phyloP scores from a whole-genome alignment of 352 stramenopile species.

The Phytopythium delawarense region DNA sequence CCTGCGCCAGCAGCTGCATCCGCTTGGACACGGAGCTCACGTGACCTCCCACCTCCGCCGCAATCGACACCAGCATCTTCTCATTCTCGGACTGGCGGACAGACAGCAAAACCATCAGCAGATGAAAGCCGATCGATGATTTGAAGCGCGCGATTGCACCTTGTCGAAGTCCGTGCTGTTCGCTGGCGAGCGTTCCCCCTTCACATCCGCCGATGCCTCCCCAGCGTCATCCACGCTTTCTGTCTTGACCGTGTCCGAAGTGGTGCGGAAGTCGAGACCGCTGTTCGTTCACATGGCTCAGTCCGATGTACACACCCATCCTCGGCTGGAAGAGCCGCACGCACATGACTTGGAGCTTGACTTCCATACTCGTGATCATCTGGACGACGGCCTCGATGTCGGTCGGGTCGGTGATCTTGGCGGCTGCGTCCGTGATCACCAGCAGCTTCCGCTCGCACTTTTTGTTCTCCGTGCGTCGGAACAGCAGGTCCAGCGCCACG shows the following conservation, averaged over 20 bases:
- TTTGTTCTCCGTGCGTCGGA: constrained; percentile 66
- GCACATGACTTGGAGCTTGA: constrained; percentile 79
- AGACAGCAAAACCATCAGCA: not conserved
- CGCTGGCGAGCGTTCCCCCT: constrained; percentile 19
- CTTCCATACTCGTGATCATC: constrained; percentile 79
- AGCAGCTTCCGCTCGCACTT: constrained; percentile 77
- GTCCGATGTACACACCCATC: not conserved
- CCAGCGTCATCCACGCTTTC: constrained; percentile 12
- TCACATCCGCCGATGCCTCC: constrained; percentile 6
- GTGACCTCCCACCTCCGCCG: constrained; percentile 58
- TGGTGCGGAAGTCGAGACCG: constrained; percentile 64
- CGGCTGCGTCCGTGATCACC: constrained; percentile 71
- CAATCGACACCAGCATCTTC: constrained; percentile 84
- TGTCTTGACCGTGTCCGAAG: constrained; percentile 23
- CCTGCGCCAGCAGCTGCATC: constrained; percentile 70
- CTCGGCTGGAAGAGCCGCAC: not conserved
- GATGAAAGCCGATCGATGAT: not conserved
- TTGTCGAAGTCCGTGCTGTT: constrained; percentile 26
- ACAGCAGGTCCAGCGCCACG: constrained; percentile 76
- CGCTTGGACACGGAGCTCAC: constrained; percentile 64
- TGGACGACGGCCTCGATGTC: constrained; percentile 67
- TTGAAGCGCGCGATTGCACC: constrained; percentile 3
- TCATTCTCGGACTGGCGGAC: constrained; percentile 56
- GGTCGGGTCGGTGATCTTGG: constrained; percentile 48
- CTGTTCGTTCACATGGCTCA: constrained; percentile 15